Base-by-base conservation (phyloP, 116 monocot genomes). In the Dioscorea cayenensis region DNA sequence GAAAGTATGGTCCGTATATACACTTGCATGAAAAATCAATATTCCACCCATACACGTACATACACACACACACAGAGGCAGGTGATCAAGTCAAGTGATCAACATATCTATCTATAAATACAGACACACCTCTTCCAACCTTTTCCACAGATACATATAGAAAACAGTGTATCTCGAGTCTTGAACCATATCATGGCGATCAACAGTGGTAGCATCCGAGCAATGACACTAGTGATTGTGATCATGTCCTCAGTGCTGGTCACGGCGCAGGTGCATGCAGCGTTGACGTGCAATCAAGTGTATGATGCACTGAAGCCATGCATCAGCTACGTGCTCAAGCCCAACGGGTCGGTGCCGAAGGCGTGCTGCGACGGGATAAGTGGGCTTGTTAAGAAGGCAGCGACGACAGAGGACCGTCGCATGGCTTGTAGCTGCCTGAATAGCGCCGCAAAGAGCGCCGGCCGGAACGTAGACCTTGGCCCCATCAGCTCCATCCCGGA, bases 361-460 rank as follows among this genome's bases (percentile, higher is more conserved):
- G 8, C 11, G 21, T 82, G 82, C 69, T 82, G 82, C 70, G 6
- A 11, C 12, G 82, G 77, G 8, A 19, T 77, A 1, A 7, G 48
- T 0, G 58, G 27, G 22, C 19, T 74, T 16, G 25, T 70, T 1
- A 22, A 22, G 10, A 60, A 65, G 2, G 51, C 87, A 1, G 3
- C 5, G 19, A 82, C 77, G 8, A 13, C 55, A 17, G 27, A 60
- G 3, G 84, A 87, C 76, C 81, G 77, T 29, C 76, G 73, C 63
- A 7, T 71, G 19, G 71, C 77, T 17, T 90, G 90, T 73, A 63
- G n/a, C 22, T 90, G 90, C 82, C 77, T 87, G 12, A 90, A 84
- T 73, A 71, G 6, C 14, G 68, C 65, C 6, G 87, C 87, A 2
- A 23, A 71, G 16, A 29, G 36, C 2, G 19, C 10, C 29, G 63